These are phyloP conservation scores for Acanthamoeba sp. DNA, from an alignment of 208 protist species.

Conservation along the genomic window DNA sequence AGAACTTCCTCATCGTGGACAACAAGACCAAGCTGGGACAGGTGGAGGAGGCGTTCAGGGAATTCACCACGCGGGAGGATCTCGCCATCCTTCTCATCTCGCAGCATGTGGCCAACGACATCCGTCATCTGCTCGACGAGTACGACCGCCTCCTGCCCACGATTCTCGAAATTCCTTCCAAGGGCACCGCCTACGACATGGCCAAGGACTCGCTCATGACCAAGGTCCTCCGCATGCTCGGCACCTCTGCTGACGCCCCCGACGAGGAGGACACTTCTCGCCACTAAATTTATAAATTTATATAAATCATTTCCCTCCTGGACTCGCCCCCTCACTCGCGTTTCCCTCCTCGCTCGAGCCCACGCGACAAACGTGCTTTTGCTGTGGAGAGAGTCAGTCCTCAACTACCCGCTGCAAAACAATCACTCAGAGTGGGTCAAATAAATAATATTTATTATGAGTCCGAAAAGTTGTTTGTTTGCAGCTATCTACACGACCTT, in stretches of 20 bases:
- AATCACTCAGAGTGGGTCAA: no score
- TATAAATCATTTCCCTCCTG: not conserved
- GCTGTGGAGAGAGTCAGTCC: no score
- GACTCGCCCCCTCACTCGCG: no score
- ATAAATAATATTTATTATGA: no score
- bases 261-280: slow-evolving; percentile 82
- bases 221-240: slow-evolving; percentile 89
- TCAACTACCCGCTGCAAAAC: no score
- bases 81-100: slow-evolving; percentile 97
- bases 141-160: slow-evolving; percentile 94
- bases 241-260: slow-evolving; percentile 35
- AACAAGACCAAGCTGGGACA: slow-evolving; percentile 92
- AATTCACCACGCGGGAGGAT: slow-evolving; percentile 92
- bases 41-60: slow-evolving; percentile 95
- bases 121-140: slow-evolving; percentile 95
- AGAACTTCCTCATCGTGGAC: slow-evolving; percentile 95
- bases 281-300: not conserved
- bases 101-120: slow-evolving; percentile 96
- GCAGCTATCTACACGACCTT: no score
- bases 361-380: no score
- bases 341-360: not conserved
- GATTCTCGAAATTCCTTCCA: slow-evolving; percentile 97
- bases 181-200: slow-evolving; percentile 96
- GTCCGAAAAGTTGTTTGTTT: no score
- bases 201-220: slow-evolving; percentile 96